Percentiles rank a stretch among this genome's conserved stretches.
Evolutionary conservation across 1,284 basidiomycete species (phyloP).

Genomic region (Cutaneotrichosporon sp.): DNA sequence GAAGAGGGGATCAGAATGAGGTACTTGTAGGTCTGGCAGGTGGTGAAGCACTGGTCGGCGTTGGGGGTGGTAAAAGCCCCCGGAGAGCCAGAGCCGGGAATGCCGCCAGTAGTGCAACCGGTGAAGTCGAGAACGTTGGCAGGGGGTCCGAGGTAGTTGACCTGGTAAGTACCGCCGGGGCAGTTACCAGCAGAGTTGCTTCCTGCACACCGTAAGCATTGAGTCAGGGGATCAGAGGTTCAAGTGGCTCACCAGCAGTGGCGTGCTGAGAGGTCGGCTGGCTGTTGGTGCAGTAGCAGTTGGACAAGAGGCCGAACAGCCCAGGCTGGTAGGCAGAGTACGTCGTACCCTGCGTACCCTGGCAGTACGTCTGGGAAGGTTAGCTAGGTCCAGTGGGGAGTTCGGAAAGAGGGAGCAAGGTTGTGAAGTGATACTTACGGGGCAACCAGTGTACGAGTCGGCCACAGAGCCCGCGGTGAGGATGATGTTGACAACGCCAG

Average conservation of each 20-base stretch:
- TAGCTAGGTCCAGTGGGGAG: background rate
- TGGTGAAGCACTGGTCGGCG: conserved; percentile 10
- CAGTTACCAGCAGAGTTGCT: conserved; percentile 6
- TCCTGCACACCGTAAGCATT: background rate
- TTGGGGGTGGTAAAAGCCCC: conserved; percentile 3
- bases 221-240: background rate
- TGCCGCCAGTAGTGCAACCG: conserved; percentile 9
- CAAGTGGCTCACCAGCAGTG: background rate
- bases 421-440: conserved; percentile 3
- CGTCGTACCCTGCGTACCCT: background rate
- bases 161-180: background rate
- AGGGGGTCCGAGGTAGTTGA: conserved; percentile 11
- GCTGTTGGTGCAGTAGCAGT: conserved; percentile 10
- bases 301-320: conserved; percentile 12
- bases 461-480: conserved; percentile 4
- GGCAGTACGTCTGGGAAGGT: conserved; percentile 6
- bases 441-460: conserved; percentile 10
- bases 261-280: background rate
- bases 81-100: background rate
- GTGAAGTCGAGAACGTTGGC: background rate
- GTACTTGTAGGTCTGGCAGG: conserved; percentile 8
- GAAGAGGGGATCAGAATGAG: background rate
- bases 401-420: background rate
- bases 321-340: conserved; percentile 20
- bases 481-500: conserved; percentile 13